Conservation (phyloP, 2,329 filamentous ascomycete species). For the Aureobasidium sp. region DNA sequence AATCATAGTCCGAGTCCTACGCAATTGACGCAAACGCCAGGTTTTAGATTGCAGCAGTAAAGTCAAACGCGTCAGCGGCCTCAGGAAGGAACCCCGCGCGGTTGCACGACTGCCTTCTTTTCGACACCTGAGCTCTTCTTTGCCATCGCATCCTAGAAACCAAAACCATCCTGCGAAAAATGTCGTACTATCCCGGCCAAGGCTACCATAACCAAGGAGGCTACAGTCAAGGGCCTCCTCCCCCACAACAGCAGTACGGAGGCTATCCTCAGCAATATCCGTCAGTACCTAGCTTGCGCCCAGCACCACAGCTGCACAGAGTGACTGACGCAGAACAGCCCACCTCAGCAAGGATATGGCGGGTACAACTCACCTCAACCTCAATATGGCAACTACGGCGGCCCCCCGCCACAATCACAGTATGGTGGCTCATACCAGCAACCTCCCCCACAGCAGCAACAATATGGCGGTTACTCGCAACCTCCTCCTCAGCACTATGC, state of each 20-base stretch:
- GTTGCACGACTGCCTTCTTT: background rate
- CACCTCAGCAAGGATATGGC: conserved; percentile 22
- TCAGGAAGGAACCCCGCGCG: background rate
- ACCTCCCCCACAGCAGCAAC: conserved; percentile 29
- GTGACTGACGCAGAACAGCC: background rate
- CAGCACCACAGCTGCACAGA: background rate
- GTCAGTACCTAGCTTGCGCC: conserved; percentile 8
- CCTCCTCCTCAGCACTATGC: conserved; percentile 17
- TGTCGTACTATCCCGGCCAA: conserved; percentile 19
- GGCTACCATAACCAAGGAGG: conserved; percentile 15
- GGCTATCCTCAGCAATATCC: conserved; percentile 20
- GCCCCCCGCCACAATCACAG: conserved; percentile 31
- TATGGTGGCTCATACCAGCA: conserved; percentile 32
- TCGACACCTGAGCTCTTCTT: background rate
- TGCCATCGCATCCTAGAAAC: background rate
- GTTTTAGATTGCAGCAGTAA: background rate
- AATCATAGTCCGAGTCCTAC: background rate
- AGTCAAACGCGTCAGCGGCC: background rate
- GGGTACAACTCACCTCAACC: conserved; percentile 33
- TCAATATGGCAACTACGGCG: conserved; percentile 27
- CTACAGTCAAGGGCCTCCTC: conserved; percentile 34
- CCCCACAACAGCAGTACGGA: conserved; percentile 30
- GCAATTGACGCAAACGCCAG: conserved; percentile 1
- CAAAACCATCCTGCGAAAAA: background rate
- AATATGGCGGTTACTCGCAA: conserved; percentile 34